Percentiles rank a stretch among this genome's conserved stretches.
Evolutionary conservation across 106 monocot species (phyloP).

Genomic region (Alisma plantagoaquatica): DNA sequence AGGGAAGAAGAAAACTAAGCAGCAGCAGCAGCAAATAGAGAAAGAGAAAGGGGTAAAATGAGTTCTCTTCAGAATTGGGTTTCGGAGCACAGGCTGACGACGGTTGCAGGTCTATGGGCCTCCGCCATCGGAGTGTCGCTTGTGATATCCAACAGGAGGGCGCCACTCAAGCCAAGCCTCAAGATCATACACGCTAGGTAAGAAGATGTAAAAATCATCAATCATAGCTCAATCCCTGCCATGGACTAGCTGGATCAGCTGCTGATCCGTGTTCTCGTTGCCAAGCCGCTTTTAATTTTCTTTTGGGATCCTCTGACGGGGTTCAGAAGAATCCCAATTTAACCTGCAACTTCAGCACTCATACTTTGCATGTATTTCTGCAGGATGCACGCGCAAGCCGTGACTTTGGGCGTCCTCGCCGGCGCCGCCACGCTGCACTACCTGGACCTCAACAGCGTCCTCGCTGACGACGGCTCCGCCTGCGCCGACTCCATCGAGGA

Average conservation of each 20-base stretch:
- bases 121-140: constrained; percentile 41
- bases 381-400: constrained; percentile 71
- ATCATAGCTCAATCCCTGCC: no score
- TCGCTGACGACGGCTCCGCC: constrained; percentile 1
- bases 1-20: no score
- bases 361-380: no score
- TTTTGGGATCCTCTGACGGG: no score
- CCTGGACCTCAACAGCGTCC: constrained; percentile 19
- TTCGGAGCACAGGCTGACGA: constrained; percentile 59
- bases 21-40: not conserved
- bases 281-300: no score
- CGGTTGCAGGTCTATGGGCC: constrained; percentile 51
- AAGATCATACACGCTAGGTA: constrained; percentile 71
- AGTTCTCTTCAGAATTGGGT: constrained; percentile 47
- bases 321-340: no score
- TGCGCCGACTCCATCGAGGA: constrained; percentile 1
- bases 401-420: constrained; percentile 58
- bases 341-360: no score
- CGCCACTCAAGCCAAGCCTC: constrained; percentile 43
- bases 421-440: constrained; percentile 50
- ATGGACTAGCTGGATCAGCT: no score
- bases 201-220: no score
- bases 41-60: constrained; percentile 9
- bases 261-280: no score
- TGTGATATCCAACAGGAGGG: constrained; percentile 22